A percentile compares a stretch with the other conserved stretches of the same genome.
Evolutionary conservation across 257 asterid genomes (phyloP).

Genomic region (Nicotiana knightiana): DNA sequence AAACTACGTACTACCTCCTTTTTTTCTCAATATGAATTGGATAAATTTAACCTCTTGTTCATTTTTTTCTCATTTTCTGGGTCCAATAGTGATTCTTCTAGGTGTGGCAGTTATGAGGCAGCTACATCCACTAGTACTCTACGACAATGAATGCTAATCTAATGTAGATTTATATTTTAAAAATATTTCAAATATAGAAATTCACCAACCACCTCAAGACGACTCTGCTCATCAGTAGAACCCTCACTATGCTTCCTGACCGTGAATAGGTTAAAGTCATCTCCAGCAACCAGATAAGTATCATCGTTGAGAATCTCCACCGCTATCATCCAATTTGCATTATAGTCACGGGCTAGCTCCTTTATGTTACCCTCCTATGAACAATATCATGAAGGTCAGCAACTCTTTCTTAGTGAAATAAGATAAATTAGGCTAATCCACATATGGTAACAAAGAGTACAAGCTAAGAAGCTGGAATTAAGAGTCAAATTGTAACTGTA

Average conservation of each 20-base stretch:
- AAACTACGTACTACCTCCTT: too few relatives aligned
- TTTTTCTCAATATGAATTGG: too few relatives aligned
- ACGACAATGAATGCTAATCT: too few relatives aligned
- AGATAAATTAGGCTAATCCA: background rate
- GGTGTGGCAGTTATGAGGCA: too few relatives aligned
- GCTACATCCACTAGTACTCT: too few relatives aligned
- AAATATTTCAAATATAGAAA: background rate
- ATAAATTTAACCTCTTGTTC: too few relatives aligned
- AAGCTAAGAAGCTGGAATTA: too few relatives aligned
- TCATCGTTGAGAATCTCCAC: constrained; percentile 91
- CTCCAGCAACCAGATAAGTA: constrained; percentile 81
- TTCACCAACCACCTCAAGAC: constrained; percentile 88
- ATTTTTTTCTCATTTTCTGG: too few relatives aligned
- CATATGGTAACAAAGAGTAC: constrained; percentile 23
- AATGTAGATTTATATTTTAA: too few relatives aligned
- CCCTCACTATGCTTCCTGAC: constrained; percentile 45
- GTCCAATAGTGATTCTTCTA: too few relatives aligned
- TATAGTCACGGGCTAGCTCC: constrained; percentile 93
- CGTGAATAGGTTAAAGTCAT: constrained; percentile 29
- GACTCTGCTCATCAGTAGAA: constrained; percentile 64
- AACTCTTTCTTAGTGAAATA: background rate
- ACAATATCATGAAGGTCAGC: background rate
- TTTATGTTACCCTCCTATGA: constrained; percentile 82
- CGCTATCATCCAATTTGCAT: constrained; percentile 93
- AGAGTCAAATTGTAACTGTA: too few relatives aligned